Evolutionary conservation across 2,329 filamentous ascomycete species (phyloP).

Genomic region (Daldinia eschscholtzii): DNA sequence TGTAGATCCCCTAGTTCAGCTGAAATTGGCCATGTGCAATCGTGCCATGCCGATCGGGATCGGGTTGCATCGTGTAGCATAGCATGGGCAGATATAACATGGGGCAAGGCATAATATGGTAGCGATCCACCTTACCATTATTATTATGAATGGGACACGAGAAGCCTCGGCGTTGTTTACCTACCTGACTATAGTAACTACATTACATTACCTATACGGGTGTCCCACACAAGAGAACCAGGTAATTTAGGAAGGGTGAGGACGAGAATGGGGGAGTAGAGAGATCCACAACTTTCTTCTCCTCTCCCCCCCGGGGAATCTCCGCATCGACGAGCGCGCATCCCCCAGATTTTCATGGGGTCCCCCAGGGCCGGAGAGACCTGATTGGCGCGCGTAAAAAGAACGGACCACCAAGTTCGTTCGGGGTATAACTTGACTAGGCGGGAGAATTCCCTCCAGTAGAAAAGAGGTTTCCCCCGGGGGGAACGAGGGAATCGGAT

Average conservation of each 20-base stretch:
- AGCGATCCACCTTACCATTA: not conserved
- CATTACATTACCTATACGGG: too few species aligned
- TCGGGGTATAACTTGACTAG: not conserved
- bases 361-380: not conserved
- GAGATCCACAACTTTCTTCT: too few species aligned
- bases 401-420: conserved; percentile 5
- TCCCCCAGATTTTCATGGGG: conserved; percentile 40
- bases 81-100: too few species aligned
- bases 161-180: not conserved
- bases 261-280: too few species aligned
- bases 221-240: too few species aligned
- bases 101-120: too few species aligned
- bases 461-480: conserved; percentile 16
- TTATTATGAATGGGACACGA: not conserved
- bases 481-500: not conserved
- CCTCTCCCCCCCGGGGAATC: not conserved
- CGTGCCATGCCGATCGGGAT: conserved; percentile 7
- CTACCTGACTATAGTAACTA: not conserved
- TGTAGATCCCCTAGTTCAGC: conserved; percentile 13
- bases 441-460: conserved; percentile 45
- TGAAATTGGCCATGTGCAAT: conserved; percentile 2
- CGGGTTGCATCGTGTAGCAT: not conserved
- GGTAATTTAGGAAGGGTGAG: too few species aligned
- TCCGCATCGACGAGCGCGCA: conserved; percentile 34
- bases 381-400: conserved; percentile 46